phyloP scores from a whole-genome alignment of 2,329 filamentous ascomycete genomes.

The Grosmannia serpens region DNA sequence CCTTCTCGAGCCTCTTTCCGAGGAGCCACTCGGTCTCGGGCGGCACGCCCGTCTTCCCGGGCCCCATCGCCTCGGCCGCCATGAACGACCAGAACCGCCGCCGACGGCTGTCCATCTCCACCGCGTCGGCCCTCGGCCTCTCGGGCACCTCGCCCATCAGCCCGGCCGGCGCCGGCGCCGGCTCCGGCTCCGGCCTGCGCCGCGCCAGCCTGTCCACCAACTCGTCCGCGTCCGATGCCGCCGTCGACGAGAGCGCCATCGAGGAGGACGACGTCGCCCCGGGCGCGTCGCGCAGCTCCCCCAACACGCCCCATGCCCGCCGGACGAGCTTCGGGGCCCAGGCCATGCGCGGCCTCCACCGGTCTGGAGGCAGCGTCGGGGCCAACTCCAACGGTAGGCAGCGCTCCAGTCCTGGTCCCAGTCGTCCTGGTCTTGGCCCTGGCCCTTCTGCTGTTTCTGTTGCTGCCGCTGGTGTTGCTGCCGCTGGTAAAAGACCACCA shows the following conservation, averaged over 20 bases:
- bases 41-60: conserved; percentile 33
- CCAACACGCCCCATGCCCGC: conserved; percentile 58
- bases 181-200: conserved; percentile 37
- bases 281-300: conserved; percentile 33
- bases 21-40: conserved; percentile 39
- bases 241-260: conserved; percentile 60
- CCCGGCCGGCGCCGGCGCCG: background rate
- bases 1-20: conserved; percentile 47
- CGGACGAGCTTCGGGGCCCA: conserved; percentile 85
- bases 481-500: background rate
- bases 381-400: conserved; percentile 44
- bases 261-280: conserved; percentile 53
- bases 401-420: conserved; percentile 5
- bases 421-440: background rate
- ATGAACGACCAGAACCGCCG: conserved; percentile 49
- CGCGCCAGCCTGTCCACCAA: conserved; percentile 61
- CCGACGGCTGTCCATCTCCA: conserved; percentile 58
- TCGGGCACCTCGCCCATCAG: conserved; percentile 57
- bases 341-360: conserved; percentile 60
- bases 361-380: conserved; percentile 47
- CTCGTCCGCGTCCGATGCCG: conserved; percentile 31
- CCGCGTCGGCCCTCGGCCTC: conserved; percentile 44
- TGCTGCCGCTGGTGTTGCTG: no score
- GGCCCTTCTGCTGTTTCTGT: no score
- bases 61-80: conserved; percentile 29